These are phyloP conservation scores for Scolecobasidium constrictum DNA, from an alignment of 2,329 filamentous ascomycete species.

Conservation along the genomic window DNA sequence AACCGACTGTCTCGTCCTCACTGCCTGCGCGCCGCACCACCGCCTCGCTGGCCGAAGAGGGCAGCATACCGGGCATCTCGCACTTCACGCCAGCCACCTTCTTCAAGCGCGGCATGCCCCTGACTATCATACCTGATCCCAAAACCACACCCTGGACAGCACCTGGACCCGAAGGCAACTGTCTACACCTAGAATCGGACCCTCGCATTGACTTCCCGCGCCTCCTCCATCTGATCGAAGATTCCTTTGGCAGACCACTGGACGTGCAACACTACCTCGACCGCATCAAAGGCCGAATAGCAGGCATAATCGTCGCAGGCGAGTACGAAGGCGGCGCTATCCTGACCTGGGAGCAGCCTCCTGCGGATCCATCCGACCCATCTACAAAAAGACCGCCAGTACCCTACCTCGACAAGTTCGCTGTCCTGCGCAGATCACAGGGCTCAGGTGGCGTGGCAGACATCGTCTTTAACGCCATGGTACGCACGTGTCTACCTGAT, in stretches of 20 bases:
- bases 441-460: slow-evolving; percentile 89
- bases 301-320: slow-evolving; percentile 87
- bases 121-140: slow-evolving; percentile 72
- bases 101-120: slow-evolving; percentile 80
- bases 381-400: slow-evolving; percentile 50
- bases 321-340: slow-evolving; percentile 95
- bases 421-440: slow-evolving; percentile 78
- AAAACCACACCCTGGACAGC: slow-evolving; percentile 55
- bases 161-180: slow-evolving; percentile 46
- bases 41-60: slow-evolving; percentile 15
- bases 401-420: slow-evolving; percentile 95
- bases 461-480: slow-evolving; percentile 93
- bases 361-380: slow-evolving; percentile 36
- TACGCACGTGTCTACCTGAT: slow-evolving; percentile 72
- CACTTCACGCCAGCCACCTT: slow-evolving; percentile 57
- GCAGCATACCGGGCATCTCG: slow-evolving; percentile 15
- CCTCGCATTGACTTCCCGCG: slow-evolving; percentile 72
- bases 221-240: slow-evolving; percentile 78
- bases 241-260: slow-evolving; percentile 79
- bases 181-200: slow-evolving; percentile 60
- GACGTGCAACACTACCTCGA: slow-evolving; percentile 73
- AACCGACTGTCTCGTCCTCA: slow-evolving; percentile 84
- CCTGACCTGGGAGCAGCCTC: slow-evolving; percentile 82
- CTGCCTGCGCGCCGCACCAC: slow-evolving; percentile 60
- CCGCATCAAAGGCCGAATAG: slow-evolving; percentile 70